Conservation (phyloP, 2,329 filamentous ascomycete species). For the Fusarium goolgardi region DNA sequence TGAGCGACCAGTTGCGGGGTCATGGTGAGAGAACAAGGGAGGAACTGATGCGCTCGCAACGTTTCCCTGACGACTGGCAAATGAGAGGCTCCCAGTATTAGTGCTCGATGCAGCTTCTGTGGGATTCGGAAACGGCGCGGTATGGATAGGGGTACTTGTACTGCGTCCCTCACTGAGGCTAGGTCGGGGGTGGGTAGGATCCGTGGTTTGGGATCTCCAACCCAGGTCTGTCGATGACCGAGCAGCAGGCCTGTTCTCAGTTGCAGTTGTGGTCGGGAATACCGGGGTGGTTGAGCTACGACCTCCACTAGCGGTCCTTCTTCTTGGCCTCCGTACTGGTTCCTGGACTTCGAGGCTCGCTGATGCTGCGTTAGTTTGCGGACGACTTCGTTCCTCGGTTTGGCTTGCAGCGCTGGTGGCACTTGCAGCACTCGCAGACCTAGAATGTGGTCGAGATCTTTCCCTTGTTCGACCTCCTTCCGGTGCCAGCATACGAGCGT, state of each 20-base stretch:
- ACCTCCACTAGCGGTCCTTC: constrained; percentile 65
- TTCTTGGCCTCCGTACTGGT: constrained; percentile 51
- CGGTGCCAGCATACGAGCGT: constrained; percentile 47
- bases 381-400: constrained; percentile 63
- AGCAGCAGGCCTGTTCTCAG: constrained; percentile 62
- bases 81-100: constrained; percentile 49
- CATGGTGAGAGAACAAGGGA: constrained; percentile 34
- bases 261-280: constrained; percentile 54
- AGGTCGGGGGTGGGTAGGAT: constrained; percentile 54
- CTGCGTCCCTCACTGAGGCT: constrained; percentile 58
- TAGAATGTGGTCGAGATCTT: constrained; percentile 57
- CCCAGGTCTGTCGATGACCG: constrained; percentile 75
- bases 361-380: constrained; percentile 54
- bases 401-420: constrained; percentile 57
- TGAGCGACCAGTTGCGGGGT: constrained; percentile 37
- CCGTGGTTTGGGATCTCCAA: constrained; percentile 56
- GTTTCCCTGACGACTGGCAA: constrained; percentile 53
- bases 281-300: constrained; percentile 65
- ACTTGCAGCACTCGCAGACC: constrained; percentile 57
- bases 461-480: constrained; percentile 47
- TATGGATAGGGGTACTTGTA: constrained; percentile 53
- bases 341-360: constrained; percentile 51
- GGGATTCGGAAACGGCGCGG: constrained; percentile 41
- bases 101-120: constrained; percentile 36
- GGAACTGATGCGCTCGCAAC: constrained; percentile 14